Evolutionary conservation across 1,139 yeast genomes (phyloP).

Genomic region (Chernovozyma aurita): DNA sequence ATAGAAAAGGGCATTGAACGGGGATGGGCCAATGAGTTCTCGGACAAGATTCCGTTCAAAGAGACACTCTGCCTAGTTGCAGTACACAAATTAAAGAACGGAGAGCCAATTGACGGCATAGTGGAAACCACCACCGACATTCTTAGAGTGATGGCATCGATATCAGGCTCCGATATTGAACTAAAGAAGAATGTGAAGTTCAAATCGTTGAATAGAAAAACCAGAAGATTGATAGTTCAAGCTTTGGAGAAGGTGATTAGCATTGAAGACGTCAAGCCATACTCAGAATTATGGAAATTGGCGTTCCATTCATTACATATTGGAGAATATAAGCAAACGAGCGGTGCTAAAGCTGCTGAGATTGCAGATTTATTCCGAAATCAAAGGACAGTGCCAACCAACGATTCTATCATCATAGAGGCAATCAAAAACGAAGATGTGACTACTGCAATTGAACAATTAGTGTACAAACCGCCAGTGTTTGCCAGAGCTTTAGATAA

Average conservation of each 20-base stretch:
- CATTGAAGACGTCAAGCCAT: slow-evolving; percentile 10
- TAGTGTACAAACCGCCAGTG: slow-evolving; percentile 8
- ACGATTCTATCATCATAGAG: slow-evolving; percentile 7
- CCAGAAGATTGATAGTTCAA: slow-evolving; percentile 6
- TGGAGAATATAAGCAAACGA: slow-evolving; percentile 8
- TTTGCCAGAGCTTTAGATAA: slow-evolving; percentile 10
- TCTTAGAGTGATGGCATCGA: slow-evolving; percentile 10
- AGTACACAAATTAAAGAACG: slow-evolving; percentile 3
- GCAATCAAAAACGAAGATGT: slow-evolving; percentile 8
- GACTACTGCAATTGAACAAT: slow-evolving; percentile 3
- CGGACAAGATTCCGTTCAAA: slow-evolving; percentile 9
- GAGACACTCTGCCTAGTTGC: slow-evolving; percentile 10
- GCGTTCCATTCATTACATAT: slow-evolving; percentile 12
- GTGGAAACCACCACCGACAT: slow-evolving; percentile 10
- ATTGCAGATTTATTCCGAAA: slow-evolving; percentile 9
- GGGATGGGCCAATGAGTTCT: slow-evolving; percentile 7
- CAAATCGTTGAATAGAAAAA: slow-evolving; percentile 8
- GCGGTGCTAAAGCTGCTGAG: slow-evolving; percentile 2
- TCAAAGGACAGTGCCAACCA: slow-evolving; percentile 9
- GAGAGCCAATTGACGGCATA: slow-evolving; percentile 5
- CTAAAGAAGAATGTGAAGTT: slow-evolving; percentile 5
- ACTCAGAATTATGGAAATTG: slow-evolving; percentile 8
- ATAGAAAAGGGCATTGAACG: slow-evolving; percentile 5
- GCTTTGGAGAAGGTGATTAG: slow-evolving; percentile 9
- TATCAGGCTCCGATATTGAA: slow-evolving; percentile 5